Conservation (phyloP, 2,329 filamentous ascomycete species). For the Epicoccum sorghinum region DNA sequence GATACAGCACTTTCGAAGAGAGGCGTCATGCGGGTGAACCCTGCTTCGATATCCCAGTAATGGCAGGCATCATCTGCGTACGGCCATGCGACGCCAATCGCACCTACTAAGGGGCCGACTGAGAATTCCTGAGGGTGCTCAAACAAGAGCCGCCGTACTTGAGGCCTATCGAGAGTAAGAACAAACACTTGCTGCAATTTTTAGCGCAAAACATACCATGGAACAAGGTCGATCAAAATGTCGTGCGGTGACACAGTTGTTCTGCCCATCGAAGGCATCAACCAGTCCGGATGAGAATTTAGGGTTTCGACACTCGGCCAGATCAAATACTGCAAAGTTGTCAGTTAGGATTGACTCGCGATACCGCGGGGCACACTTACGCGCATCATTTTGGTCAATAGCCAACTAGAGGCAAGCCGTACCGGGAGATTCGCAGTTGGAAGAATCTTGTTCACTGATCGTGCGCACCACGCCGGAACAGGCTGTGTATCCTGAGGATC, state of each 20-base stretch:
- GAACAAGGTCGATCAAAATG: conserved; percentile 42
- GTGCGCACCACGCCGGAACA: conserved; percentile 42
- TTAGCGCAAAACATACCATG: conserved; percentile 33
- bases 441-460: conserved; percentile 40
- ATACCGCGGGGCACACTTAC: conserved; percentile 26
- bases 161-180: conserved; percentile 37
- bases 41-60: conserved; percentile 45
- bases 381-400: conserved; percentile 45
- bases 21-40: conserved; percentile 41
- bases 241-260: conserved; percentile 41
- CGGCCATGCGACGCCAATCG: conserved; percentile 40
- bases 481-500: conserved; percentile 43
- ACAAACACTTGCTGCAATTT: not conserved
- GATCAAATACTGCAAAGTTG: conserved; percentile 38
- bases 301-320: conserved; percentile 47
- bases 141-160: conserved; percentile 42
- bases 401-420: conserved; percentile 40
- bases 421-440: conserved; percentile 32
- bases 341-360: conserved; percentile 14
- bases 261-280: conserved; percentile 38
- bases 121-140: conserved; percentile 40
- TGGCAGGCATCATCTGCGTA: conserved; percentile 46
- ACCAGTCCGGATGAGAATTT: conserved; percentile 44
- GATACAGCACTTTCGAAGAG: conserved; percentile 42
- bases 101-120: conserved; percentile 35